phyloP scores from a whole-genome alignment of 2,329 filamentous ascomycete genomes.

The Colletotrichum eremochloae region DNA sequence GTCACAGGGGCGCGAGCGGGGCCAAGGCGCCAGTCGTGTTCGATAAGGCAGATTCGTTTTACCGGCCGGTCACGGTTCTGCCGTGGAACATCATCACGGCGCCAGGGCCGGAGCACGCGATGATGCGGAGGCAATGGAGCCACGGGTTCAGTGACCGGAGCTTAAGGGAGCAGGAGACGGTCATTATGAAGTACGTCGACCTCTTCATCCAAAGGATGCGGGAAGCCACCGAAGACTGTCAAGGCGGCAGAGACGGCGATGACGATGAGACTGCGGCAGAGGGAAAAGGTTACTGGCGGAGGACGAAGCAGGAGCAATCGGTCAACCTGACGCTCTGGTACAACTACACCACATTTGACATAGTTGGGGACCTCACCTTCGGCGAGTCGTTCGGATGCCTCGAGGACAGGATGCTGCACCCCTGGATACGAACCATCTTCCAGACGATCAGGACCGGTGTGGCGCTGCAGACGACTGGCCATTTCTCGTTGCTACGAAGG shows the following conservation, averaged over 20 bases:
- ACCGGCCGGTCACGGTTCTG: conserved; percentile 6
- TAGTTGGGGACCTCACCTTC: conserved; percentile 49
- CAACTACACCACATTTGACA: conserved; percentile 49
- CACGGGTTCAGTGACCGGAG: conserved; percentile 46
- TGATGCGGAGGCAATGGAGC: conserved; percentile 38
- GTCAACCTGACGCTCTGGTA: conserved; percentile 47
- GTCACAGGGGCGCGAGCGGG: conserved; percentile 41
- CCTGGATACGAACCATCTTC: conserved; percentile 36
- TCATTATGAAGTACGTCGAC: conserved; percentile 55
- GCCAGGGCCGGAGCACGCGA: conserved; percentile 21
- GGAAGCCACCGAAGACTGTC: conserved; percentile 41
- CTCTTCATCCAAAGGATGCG: conserved; percentile 54
- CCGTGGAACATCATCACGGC: conserved; percentile 44
- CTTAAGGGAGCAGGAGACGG: conserved; percentile 45
- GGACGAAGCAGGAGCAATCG: background rate
- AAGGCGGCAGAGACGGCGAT: background rate
- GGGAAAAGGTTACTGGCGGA: background rate
- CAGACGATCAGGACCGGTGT: conserved; percentile 12
- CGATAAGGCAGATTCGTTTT: conserved; percentile 35
- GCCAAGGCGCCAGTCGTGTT: background rate
- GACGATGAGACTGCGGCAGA: background rate
- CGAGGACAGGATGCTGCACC: conserved; percentile 39
- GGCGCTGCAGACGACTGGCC: conserved; percentile 26
- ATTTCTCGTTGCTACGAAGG: conserved; percentile 13
- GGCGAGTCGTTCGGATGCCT: conserved; percentile 49